These are phyloP conservation scores for Paspalum vaginatum DNA, from an alignment of 176 grass and related monocot species.

Conservation along the genomic window DNA sequence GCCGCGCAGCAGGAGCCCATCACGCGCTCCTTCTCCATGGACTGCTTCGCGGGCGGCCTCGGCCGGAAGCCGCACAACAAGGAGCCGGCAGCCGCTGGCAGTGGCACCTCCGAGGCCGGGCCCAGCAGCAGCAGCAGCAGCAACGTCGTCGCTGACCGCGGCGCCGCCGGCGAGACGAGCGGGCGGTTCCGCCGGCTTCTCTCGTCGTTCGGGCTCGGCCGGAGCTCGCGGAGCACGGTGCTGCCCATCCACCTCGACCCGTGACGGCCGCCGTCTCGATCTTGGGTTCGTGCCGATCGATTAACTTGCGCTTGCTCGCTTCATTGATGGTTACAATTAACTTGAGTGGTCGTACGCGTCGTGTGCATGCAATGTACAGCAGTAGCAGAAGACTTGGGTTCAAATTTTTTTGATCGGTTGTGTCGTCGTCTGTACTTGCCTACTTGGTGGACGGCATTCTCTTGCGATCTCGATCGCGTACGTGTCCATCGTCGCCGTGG, in stretches of 20 bases:
- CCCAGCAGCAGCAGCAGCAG: conserved; percentile 19
- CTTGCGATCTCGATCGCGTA: background rate
- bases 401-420: background rate
- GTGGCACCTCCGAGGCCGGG: conserved; percentile 7
- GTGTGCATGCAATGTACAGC: conserved; percentile 56
- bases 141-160: background rate
- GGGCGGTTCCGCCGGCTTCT: conserved; percentile 70
- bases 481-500: background rate
- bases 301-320: conserved; percentile 10
- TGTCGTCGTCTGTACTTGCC: no score
- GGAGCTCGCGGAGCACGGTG: conserved; percentile 79
- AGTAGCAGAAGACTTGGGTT: conserved; percentile 26
- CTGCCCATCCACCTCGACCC: conserved; percentile 80
- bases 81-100: background rate
- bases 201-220: conserved; percentile 86
- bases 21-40: conserved; percentile 87
- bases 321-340: background rate
- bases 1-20: conserved; percentile 48
- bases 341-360: background rate
- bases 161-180: conserved; percentile 54
- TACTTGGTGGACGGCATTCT: no score
- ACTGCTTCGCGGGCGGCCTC: conserved; percentile 43
- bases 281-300: background rate
- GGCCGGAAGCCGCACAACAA: conserved; percentile 49
- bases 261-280: background rate